Evolutionary conservation across 73 alveolate genomes (phyloP).

Genomic region (Symbiodinium pilosum): DNA sequence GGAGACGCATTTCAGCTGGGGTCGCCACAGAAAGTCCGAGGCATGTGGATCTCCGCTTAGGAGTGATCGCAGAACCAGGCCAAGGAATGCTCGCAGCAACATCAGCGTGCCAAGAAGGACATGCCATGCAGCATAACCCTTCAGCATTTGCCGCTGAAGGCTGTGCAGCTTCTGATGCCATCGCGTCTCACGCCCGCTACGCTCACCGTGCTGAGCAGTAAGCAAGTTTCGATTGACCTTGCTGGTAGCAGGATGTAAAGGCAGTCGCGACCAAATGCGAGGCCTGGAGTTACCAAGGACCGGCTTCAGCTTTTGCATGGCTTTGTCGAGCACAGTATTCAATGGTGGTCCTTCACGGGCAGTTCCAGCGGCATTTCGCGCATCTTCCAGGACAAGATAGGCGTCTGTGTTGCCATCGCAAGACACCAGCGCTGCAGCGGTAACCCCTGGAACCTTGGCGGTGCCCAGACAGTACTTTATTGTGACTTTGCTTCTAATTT

Average conservation of each 20-base stretch:
- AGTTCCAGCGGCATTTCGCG: constrained; percentile 4
- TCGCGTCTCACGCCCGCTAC: neutral
- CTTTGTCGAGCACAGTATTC: constrained; percentile 12
- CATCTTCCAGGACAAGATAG: constrained; percentile 30
- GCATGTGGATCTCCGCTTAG: neutral
- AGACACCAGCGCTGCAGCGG: constrained; percentile 18
- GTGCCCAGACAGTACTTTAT: too few relatives aligned
- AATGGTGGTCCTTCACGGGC: constrained; percentile 3
- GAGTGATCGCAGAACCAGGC: neutral
- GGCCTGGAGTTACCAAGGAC: neutral
- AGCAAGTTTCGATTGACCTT: neutral
- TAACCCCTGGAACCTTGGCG: constrained; percentile 36
- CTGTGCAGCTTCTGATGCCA: constrained; percentile 31
- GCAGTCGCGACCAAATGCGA: constrained; percentile 17
- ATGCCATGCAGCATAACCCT: constrained; percentile 68
- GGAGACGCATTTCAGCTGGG: neutral
- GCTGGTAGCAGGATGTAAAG: constrained; percentile 16
- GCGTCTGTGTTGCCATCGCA: constrained; percentile 26
- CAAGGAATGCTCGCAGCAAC: neutral
- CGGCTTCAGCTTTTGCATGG: neutral
- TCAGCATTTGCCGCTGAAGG: constrained; percentile 40
- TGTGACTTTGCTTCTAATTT: too few relatives aligned
- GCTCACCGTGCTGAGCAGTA: neutral
- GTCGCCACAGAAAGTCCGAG: neutral
- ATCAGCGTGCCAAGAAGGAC: neutral